Evolutionary conservation across 371 early-diverging fungal genomes (phyloP).

Genomic region (Funneliformis caledonium): DNA sequence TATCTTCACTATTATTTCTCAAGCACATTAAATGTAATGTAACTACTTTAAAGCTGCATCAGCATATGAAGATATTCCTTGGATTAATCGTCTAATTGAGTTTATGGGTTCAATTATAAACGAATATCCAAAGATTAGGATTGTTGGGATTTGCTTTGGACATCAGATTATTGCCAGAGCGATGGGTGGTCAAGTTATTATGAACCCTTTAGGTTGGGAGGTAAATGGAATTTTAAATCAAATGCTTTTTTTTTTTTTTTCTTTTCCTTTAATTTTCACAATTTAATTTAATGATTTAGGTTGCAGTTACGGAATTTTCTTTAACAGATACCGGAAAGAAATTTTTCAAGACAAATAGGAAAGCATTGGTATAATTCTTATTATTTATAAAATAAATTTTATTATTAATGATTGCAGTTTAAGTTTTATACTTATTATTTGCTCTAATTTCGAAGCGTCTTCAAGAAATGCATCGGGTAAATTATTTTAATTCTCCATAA

Average conservation of each 20-base stretch:
- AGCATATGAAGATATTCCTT: conserved; percentile 57
- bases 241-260: conserved; percentile 30
- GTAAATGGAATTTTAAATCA: conserved; percentile 44
- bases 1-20: not conserved
- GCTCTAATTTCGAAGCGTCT: conserved; percentile 47
- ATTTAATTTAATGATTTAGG: conserved; percentile 43
- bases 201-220: conserved; percentile 71
- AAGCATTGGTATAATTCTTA: conserved; percentile 41
- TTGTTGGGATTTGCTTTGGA: conserved; percentile 76
- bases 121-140: conserved; percentile 43
- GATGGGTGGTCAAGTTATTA: conserved; percentile 58
- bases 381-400: not conserved
- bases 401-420: no score
- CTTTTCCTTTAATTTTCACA: not conserved
- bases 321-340: conserved; percentile 51
- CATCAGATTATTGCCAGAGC: conserved; percentile 76
- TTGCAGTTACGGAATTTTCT: conserved; percentile 51
- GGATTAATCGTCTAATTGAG: conserved; percentile 61
- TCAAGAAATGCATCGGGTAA: conserved; percentile 68
- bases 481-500: conserved; percentile 35
- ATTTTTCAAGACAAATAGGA: conserved; percentile 48
- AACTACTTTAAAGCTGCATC: conserved; percentile 43
- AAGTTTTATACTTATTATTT: not conserved
- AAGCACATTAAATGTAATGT: not conserved
- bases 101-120: conserved; percentile 51